These are phyloP conservation scores for Setomelanomma holmii DNA, from an alignment of 2,329 filamentous ascomycete species.

Conservation along the genomic window DNA sequence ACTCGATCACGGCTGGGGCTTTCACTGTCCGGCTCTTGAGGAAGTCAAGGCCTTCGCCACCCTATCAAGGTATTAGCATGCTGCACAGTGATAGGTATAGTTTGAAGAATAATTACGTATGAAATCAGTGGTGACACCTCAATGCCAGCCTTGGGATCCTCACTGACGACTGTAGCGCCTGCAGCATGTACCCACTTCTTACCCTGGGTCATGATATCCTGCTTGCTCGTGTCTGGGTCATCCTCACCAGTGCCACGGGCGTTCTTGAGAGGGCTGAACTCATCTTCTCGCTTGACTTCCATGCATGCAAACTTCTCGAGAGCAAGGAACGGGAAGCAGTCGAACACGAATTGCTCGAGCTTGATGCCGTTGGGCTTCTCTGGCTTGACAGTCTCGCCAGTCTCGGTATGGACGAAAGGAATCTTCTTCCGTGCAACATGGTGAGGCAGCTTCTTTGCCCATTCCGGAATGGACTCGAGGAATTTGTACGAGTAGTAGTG, in stretches of 20 bases:
- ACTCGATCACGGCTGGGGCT: constrained; percentile 70
- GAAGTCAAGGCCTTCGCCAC: constrained; percentile 69
- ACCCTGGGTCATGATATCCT: constrained; percentile 89
- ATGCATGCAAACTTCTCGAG: constrained; percentile 92
- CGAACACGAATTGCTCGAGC: constrained; percentile 98
- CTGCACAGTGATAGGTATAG: background rate
- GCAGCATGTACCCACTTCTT: constrained; percentile 82
- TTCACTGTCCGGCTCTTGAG: constrained; percentile 66
- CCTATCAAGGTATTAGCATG: constrained; percentile 47
- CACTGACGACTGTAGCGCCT: constrained; percentile 75
- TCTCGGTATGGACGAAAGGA: constrained; percentile 77
- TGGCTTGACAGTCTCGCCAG: constrained; percentile 83
- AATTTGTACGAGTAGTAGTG: constrained; percentile 98
- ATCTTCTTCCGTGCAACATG: constrained; percentile 99
- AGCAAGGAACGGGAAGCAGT: constrained; percentile 89
- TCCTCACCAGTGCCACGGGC: constrained; percentile 82
- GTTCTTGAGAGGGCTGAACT: constrained; percentile 98
- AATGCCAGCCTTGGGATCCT: constrained; percentile 66
- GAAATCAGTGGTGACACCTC: constrained; percentile 93
- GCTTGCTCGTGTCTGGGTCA: constrained; percentile 90
- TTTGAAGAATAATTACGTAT: constrained; percentile 69
- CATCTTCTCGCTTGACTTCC: constrained; percentile 95
- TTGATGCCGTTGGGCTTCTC: constrained; percentile 98
- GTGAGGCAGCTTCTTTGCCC: constrained; percentile 86
- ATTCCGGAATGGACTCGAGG: constrained; percentile 86